A percentile compares a stretch with the other conserved stretches of the same genome.
phyloP scores from a whole-genome alignment of 2,329 filamentous ascomycete species.

The Fusarium kyushuense region DNA sequence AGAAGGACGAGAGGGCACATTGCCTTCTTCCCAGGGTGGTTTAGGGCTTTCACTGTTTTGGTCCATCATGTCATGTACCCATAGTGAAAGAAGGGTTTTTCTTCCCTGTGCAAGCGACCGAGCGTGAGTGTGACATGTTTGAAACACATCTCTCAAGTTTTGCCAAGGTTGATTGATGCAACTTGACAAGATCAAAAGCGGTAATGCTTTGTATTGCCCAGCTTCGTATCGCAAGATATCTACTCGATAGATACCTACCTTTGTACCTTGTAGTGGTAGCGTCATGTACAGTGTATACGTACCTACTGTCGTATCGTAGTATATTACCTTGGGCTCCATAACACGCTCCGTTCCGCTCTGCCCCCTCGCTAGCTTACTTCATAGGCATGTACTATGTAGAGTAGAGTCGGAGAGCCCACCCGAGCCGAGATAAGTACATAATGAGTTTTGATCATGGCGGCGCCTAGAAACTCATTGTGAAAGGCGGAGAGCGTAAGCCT shows the following conservation, averaged over 20 bases:
- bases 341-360: conserved; percentile 35
- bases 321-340: conserved; percentile 5
- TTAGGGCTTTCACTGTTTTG: conserved; percentile 31
- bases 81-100: conserved; percentile 3
- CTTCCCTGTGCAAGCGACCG: neutral
- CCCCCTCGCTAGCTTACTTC: conserved; percentile 31
- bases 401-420: conserved; percentile 17
- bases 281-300: neutral
- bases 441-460: conserved; percentile 45
- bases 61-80: conserved; percentile 16
- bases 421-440: conserved; percentile 28
- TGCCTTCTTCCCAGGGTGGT: conserved; percentile 17
- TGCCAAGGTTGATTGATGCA: neutral
- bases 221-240: neutral
- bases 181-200: neutral
- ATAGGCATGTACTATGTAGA: neutral
- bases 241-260: too few species aligned
- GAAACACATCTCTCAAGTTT: conserved; percentile 2
- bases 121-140: conserved; percentile 1
- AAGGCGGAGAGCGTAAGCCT: conserved; percentile 51
- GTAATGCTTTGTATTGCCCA: neutral
- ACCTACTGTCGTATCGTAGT: conserved; percentile 2
- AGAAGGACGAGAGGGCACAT: conserved; percentile 34
- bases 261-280: neutral
- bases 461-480: conserved; percentile 56